Evolutionary conservation across 179 eudicot genomes (phyloP), one percentile per base, ranked within the genome.

Genomic region (Patellifolia procumbens): DNA sequence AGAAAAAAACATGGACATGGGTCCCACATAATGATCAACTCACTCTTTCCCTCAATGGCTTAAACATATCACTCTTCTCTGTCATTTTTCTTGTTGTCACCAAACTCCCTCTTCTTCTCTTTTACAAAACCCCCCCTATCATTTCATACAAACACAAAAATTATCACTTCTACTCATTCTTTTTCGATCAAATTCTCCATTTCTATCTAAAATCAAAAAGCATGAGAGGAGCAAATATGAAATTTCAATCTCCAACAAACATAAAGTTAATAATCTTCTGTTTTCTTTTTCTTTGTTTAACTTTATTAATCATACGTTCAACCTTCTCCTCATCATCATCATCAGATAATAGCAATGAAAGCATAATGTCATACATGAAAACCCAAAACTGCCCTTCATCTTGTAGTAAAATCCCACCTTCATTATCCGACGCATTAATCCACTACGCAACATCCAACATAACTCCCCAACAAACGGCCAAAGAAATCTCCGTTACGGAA

Each of bases 401-500:
- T 24, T 91, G 90, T 83, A 77, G 32, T 76, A 89, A 89, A 75
- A 72, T 88, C 17, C 80, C 91, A 1, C 82, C 86, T 0, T 83
- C 97, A 0, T 74, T 90, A 24, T 84, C 94, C 1, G 70, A 81
- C 26, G 84, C 95, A 4, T 42, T 92, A 6, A 83, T 91, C 77
- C 96, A 93, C 80, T 93, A 93, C 72, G 93, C 90, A 0, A 91
- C 98, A 5, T 75, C 87, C 22, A 89, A 87, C 86, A 85, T 84
- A 26, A 91, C 96, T 4, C 96, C 94, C 0, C 98, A 93, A 64
- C 98, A 93, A 74, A 86, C 91, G 24, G 49, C 75, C 19, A 37
- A 78, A 0, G 96, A 93, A 66, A 86, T 93, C 64, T 84, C 87
- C 1, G 89, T 91, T 7, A 83, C 92, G 0, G 75, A 78, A 2